Conservation (phyloP, 2,329 filamentous ascomycete genomes). For the Talaromyces sp. region DNA sequence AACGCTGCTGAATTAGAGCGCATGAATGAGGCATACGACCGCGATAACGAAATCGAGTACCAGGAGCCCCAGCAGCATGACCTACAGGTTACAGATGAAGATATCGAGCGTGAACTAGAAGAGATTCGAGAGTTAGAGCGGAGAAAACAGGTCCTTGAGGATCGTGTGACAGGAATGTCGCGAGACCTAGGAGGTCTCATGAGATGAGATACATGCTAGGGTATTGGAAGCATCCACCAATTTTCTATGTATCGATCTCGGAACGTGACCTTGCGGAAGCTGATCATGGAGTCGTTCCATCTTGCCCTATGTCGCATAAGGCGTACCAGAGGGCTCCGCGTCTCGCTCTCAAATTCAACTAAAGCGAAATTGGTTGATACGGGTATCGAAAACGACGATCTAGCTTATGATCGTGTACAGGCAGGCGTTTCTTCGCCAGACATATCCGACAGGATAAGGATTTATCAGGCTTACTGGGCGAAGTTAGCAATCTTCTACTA, state of each 20-base stretch:
- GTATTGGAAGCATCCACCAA: neutral
- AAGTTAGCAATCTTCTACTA: neutral
- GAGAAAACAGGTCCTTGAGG: constrained; percentile 60
- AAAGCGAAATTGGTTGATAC: neutral
- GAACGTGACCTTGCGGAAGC: neutral
- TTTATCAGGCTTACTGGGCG: neutral
- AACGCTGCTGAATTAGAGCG: constrained; percentile 70
- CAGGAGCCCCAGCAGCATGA: constrained; percentile 24
- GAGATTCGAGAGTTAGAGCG: constrained; percentile 60
- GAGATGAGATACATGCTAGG: constrained; percentile 37
- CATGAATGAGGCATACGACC: constrained; percentile 62
- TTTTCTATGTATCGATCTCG: neutral
- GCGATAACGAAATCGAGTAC: constrained; percentile 52
- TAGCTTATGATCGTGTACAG: neutral
- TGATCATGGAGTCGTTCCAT: neutral
- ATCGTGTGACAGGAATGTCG: constrained; percentile 64
- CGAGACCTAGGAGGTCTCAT: constrained; percentile 62
- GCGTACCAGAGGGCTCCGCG: neutral
- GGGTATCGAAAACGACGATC: neutral
- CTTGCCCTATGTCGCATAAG: neutral
- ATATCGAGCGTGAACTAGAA: constrained; percentile 46
- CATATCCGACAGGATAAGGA: neutral
- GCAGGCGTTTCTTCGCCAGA: neutral
- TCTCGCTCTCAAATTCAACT: neutral
- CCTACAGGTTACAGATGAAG: constrained; percentile 39